Conservation (phyloP, 352 stramenopile genomes). For the Globisporangium splendens region DNA sequence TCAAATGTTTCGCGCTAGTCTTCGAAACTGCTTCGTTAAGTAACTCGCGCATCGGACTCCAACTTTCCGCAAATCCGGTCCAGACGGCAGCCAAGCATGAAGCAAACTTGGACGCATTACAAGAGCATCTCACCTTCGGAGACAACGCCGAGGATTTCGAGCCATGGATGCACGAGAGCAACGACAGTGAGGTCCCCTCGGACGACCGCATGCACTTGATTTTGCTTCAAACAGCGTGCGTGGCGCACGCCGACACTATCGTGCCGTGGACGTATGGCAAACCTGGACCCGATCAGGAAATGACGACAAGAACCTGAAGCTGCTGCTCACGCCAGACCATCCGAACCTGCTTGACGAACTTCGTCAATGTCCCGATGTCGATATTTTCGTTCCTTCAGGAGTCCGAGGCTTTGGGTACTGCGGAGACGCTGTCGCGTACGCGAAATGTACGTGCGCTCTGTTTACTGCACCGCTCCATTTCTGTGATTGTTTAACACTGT, state of each 20-base stretch:
- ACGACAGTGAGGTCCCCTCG: neutral
- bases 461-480: no score
- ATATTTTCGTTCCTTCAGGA: slow-evolving; percentile 23
- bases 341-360: slow-evolving; percentile 22
- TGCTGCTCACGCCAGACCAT: slow-evolving; percentile 13
- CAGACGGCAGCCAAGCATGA: no score
- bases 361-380: slow-evolving; percentile 30
- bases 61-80: no score
- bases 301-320: neutral
- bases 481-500: no score
- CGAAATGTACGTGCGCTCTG: slow-evolving; percentile 32
- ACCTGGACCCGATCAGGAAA: neutral
- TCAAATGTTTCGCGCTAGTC: no score
- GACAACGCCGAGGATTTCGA: neutral
- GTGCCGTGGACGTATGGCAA: slow-evolving; percentile 22
- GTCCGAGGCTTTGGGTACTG: slow-evolving; percentile 38
- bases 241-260: slow-evolving; percentile 17
- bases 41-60: no score
- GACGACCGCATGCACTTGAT: slow-evolving; percentile 22
- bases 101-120: no score
- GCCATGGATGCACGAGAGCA: neutral
- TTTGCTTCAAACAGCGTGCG: slow-evolving; percentile 20
- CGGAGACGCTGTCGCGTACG: slow-evolving; percentile 40
- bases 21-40: no score
- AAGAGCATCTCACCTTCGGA: neutral